These are phyloP conservation scores for Lotus japonicus DNA, from an alignment of 306 rosid genomes.

Conservation along the genomic window DNA sequence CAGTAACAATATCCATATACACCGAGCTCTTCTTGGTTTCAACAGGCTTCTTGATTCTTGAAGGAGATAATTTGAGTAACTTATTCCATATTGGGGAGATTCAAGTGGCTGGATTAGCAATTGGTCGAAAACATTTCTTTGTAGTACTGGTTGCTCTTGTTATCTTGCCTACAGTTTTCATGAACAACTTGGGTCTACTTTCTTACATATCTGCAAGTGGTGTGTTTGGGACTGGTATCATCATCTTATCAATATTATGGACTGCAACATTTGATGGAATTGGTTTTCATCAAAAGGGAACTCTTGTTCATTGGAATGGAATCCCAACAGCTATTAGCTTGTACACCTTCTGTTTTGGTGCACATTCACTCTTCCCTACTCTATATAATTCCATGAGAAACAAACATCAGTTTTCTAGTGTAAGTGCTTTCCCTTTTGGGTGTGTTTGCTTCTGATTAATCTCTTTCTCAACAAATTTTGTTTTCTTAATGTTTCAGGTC, in stretches of 20 bases:
- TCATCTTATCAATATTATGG: conserved; percentile 51
- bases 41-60: conserved; percentile 64
- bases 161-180: conserved; percentile 66
- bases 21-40: conserved; percentile 63
- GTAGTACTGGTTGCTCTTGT: conserved; percentile 45
- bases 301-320: conserved; percentile 44
- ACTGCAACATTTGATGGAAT: conserved; percentile 47
- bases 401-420: conserved; percentile 70
- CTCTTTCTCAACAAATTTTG: not conserved
- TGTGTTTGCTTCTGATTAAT: not conserved
- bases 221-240: conserved; percentile 54
- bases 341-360: conserved; percentile 69
- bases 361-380: conserved; percentile 78
- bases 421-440: conserved; percentile 21
- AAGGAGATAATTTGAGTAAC: conserved; percentile 62
- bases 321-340: conserved; percentile 59
- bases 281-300: conserved; percentile 48
- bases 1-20: conserved; percentile 45
- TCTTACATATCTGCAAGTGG: conserved; percentile 76
- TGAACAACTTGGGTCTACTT: conserved; percentile 54
- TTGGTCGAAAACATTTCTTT: conserved; percentile 40
- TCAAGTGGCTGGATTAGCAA: conserved; percentile 29
- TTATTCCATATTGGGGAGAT: conserved; percentile 33
- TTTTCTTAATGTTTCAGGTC: conserved; percentile 38
- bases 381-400: conserved; percentile 61